Percentiles rank a stretch among this genome's conserved stretches.
Conservation (phyloP, 257 asterid genomes). For the Jacaranda copaia region DNA sequence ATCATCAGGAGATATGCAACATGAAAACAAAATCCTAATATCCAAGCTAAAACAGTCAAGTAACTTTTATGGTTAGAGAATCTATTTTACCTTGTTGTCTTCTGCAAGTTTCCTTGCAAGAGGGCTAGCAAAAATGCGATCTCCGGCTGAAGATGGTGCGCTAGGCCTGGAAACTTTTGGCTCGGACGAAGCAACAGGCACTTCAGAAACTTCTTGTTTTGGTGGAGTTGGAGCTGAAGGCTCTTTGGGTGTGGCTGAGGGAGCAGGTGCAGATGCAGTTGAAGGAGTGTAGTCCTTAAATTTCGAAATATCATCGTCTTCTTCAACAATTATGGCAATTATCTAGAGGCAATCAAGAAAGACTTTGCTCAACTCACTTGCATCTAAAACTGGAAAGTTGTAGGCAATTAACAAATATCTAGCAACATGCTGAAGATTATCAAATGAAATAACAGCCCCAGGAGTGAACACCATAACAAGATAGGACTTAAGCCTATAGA, state of each 20-base stretch:
- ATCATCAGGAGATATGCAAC: conserved; percentile 15
- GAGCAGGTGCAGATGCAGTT: conserved; percentile 64
- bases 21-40: conserved; percentile 2
- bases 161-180: conserved; percentile 68
- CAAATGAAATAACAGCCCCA: neutral
- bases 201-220: conserved; percentile 65
- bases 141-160: conserved; percentile 59
- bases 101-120: conserved; percentile 90
- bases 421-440: conserved; percentile 23
- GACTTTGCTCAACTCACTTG: conserved; percentile 17
- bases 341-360: conserved; percentile 46
- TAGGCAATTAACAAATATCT: neutral
- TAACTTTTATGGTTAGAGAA: conserved; percentile 13
- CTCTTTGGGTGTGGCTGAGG: conserved; percentile 58
- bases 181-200: conserved; percentile 63
- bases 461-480: conserved; percentile 6
- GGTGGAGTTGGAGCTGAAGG: conserved; percentile 75
- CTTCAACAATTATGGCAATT: conserved; percentile 92
- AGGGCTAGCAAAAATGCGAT: conserved; percentile 94
- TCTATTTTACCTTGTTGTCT: conserved; percentile 68
- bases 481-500: neutral
- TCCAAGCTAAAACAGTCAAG: neutral
- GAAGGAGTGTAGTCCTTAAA: conserved; percentile 80
- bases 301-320: conserved; percentile 76
- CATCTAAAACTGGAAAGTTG: neutral